Evolutionary conservation across 176 grass and related monocot genomes (phyloP).

Genomic region (Aechmea fasciata): DNA sequence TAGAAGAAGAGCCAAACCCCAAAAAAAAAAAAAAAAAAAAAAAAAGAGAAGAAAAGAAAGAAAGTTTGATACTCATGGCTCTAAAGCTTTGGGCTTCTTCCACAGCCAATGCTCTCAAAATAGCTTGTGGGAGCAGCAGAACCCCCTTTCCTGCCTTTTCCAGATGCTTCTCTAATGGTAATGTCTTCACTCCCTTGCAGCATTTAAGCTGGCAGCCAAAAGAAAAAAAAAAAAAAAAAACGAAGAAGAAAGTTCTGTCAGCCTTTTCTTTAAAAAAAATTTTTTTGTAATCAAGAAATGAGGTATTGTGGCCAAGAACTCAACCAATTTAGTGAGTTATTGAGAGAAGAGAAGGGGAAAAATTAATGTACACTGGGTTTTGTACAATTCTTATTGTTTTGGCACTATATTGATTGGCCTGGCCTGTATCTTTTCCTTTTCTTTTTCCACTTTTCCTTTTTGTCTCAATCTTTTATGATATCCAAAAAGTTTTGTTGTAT

Average conservation of each 20-base stretch:
- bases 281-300: background rate
- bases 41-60: background rate
- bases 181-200: background rate
- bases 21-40: background rate
- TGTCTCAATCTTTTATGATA: background rate
- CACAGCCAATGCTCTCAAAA: conserved; percentile 54
- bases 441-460: background rate
- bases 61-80: conserved; percentile 9
- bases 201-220: background rate
- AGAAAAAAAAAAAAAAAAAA: no score
- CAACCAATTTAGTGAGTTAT: no score
- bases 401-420: background rate
- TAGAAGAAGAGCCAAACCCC: background rate
- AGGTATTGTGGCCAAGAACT: background rate
- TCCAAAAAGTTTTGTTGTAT: background rate
- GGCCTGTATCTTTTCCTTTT: background rate
- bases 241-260: no score
- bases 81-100: conserved; percentile 35
- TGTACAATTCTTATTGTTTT: no score
- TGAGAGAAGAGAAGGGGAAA: no score
- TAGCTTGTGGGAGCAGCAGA: conserved; percentile 26
- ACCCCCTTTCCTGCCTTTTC: conserved; percentile 29
- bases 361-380: no score
- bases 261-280: background rate
- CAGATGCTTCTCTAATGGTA: conserved; percentile 51